Percentiles rank a stretch among this genome's conserved stretches.
Evolutionary conservation across 2,329 filamentous ascomycete species (phyloP).

Genomic region (Scedosporium dehoogii): DNA sequence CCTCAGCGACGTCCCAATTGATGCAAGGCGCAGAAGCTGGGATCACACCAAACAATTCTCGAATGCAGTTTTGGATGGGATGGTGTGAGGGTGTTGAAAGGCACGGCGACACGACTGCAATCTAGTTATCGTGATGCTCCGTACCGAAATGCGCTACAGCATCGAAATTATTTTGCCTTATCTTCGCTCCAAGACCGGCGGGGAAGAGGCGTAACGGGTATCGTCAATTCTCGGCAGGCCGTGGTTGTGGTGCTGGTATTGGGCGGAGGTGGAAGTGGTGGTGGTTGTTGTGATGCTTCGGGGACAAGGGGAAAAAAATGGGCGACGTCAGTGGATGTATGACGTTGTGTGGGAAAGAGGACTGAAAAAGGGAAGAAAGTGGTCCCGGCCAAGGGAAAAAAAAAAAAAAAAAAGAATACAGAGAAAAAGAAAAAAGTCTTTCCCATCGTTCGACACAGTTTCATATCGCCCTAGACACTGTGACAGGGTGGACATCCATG

Average conservation of each 20-base stretch:
- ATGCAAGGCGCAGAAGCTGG: neutral
- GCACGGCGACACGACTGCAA: neutral
- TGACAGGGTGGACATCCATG: neutral
- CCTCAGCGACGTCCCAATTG: constrained; percentile 1
- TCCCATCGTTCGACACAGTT: constrained; percentile 5
- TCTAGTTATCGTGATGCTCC: neutral
- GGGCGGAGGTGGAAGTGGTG: neutral
- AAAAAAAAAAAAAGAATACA: neutral
- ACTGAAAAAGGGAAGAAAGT: constrained; percentile 4
- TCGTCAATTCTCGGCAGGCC: neutral
- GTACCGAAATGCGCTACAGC: neutral
- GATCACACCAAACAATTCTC: neutral
- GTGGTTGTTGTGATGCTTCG: constrained; percentile 6
- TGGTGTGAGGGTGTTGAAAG: neutral
- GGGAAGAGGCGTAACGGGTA: neutral
- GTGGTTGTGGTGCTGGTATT: neutral
- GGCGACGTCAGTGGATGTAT: constrained; percentile 8
- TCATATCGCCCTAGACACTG: neutral
- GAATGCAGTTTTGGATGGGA: neutral
- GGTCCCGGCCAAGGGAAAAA: neutral
- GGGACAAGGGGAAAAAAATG: constrained; percentile 6
- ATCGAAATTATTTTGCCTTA: neutral
- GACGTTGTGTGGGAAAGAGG: constrained; percentile 6
- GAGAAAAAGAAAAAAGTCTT: constrained; percentile 1
- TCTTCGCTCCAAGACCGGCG: neutral